Evolutionary conservation across 495 filamentous ascomycete genomes (phyloP).

Genomic region (Annulohypoxylon nitens): DNA sequence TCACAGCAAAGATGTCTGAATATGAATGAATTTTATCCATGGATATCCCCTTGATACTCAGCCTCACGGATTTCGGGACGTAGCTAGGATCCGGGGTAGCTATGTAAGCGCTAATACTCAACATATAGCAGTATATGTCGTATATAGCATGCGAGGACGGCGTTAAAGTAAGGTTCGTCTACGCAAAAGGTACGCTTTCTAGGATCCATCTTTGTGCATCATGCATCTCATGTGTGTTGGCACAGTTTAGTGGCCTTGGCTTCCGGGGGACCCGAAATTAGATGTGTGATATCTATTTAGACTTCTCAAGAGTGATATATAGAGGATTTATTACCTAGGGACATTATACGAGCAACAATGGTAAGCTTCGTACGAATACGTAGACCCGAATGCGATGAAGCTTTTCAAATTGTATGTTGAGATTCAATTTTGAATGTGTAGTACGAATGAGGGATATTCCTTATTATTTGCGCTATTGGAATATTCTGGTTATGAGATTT

Average conservation of each 20-base stretch:
- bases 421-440: too few relatives aligned
- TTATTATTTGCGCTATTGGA: not conserved
- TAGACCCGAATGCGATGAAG: too few relatives aligned
- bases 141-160: not conserved
- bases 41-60: not conserved
- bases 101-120: not conserved
- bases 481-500: not conserved
- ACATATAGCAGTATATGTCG: too few relatives aligned
- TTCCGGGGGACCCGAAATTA: not conserved
- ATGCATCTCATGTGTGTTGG: not conserved
- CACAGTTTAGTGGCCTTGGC: not conserved
- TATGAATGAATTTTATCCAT: not conserved
- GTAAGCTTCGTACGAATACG: too few relatives aligned
- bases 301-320: not conserved
- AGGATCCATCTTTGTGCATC: slow-evolving; percentile 4
- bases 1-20: not conserved
- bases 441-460: too few relatives aligned
- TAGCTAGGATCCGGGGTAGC: not conserved
- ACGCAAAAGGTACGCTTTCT: not conserved
- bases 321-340: not conserved
- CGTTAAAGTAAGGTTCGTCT: not conserved
- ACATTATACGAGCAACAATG: too few relatives aligned
- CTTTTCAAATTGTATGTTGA: too few relatives aligned
- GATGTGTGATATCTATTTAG: not conserved
- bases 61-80: not conserved